Evolutionary conservation across 768 basidiomycete species (phyloP).

Genomic region (Leucocoprinus birnbaumii): DNA sequence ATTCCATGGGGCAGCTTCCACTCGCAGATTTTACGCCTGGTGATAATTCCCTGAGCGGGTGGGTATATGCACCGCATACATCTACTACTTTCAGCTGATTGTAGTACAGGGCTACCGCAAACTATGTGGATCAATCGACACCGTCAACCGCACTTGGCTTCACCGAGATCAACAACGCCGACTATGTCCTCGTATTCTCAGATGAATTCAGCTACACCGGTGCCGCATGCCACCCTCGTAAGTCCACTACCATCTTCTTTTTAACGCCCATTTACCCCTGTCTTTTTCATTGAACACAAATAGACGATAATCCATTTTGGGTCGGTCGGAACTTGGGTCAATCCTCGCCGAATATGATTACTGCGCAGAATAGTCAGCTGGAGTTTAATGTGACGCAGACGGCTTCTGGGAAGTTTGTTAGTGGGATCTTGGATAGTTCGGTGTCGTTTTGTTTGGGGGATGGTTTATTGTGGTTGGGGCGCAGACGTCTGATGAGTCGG

Average conservation of each 20-base stretch:
- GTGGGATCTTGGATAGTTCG: conserved; percentile 12
- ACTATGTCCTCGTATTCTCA: conserved; percentile 69
- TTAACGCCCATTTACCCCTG: background rate
- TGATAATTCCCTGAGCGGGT: background rate
- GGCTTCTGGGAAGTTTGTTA: conserved; percentile 18
- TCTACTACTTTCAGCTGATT: background rate
- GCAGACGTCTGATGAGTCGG: background rate
- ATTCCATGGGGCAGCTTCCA: conserved; percentile 62
- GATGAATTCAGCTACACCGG: conserved; percentile 79
- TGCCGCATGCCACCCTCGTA: conserved; percentile 46
- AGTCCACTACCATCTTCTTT: background rate
- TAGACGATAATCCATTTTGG: conserved; percentile 67
- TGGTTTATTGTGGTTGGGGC: conserved; percentile 20
- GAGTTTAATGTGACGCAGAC: conserved; percentile 53
- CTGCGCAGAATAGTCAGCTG: conserved; percentile 61
- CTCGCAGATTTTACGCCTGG: background rate
- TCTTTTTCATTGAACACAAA: background rate
- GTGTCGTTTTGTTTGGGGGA: conserved; percentile 15
- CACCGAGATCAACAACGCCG: conserved; percentile 67
- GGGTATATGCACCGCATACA: background rate
- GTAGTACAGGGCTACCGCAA: background rate
- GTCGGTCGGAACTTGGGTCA: conserved; percentile 72
- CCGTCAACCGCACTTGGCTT: conserved; percentile 54
- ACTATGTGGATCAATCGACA: conserved; percentile 63
- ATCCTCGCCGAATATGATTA: conserved; percentile 68